These are phyloP conservation scores for Paracoccidioides lutzii DNA, from an alignment of 2,329 filamentous ascomycete species.

Conservation along the genomic window DNA sequence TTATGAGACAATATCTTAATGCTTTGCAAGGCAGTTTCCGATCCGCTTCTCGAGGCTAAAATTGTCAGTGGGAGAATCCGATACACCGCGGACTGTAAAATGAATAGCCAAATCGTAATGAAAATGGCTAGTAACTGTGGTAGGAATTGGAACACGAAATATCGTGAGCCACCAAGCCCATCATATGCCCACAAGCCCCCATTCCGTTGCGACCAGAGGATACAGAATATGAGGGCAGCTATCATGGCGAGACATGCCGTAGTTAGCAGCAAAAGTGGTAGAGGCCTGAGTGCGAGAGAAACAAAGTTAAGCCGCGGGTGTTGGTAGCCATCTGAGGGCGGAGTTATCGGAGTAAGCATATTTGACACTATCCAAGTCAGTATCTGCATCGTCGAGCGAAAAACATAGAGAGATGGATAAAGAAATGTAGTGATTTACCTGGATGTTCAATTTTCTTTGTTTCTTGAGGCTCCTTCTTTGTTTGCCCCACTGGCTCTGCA, in stretches of 20 bases:
- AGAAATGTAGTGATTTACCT: neutral
- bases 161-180: constrained; percentile 56
- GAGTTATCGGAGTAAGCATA: constrained; percentile 37
- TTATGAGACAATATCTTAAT: constrained; percentile 47
- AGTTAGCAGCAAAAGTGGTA: constrained; percentile 49
- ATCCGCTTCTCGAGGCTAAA: constrained; percentile 54
- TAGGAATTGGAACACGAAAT: constrained; percentile 77
- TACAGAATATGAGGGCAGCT: constrained; percentile 57
- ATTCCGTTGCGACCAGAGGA: constrained; percentile 51
- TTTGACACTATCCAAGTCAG: constrained; percentile 20
- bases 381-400: neutral
- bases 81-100: constrained; percentile 59
- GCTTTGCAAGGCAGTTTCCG: constrained; percentile 50
- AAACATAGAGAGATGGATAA: too few relatives aligned
- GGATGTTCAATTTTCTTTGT: constrained; percentile 3
- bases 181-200: constrained; percentile 56
- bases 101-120: constrained; percentile 64
- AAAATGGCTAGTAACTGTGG: constrained; percentile 63
- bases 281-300: constrained; percentile 56
- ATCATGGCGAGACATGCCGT: constrained; percentile 56
- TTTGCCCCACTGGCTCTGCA: constrained; percentile 21
- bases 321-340: constrained; percentile 31
- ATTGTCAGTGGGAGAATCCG: constrained; percentile 64
- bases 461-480: constrained; percentile 12
- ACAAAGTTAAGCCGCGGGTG: constrained; percentile 52